phyloP scores from a whole-genome alignment of 371 early-diverging fungal species.

The Basidiobolus meristosporus region DNA sequence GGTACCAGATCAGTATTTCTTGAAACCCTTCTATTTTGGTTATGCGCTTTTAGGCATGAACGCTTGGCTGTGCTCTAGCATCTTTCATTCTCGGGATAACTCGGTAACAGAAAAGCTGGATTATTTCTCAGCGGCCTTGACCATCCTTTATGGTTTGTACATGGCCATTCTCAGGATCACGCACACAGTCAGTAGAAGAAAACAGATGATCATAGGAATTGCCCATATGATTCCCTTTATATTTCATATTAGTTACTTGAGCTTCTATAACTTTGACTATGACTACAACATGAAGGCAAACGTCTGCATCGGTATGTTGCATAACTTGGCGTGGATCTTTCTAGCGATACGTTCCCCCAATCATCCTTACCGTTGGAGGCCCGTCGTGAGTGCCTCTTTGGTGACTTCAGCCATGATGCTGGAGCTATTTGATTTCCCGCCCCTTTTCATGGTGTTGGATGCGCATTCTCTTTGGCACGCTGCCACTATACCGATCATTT shows the following conservation, averaged over 20 bases:
- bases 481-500: conserved; percentile 65
- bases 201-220: too few relatives aligned
- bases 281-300: conserved; percentile 83
- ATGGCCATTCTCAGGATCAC: too few relatives aligned
- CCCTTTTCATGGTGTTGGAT: conserved; percentile 55
- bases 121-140: conserved; percentile 77
- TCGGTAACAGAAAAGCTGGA: conserved; percentile 76
- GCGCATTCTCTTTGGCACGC: conserved; percentile 94
- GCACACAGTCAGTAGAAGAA: too few relatives aligned
- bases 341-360: conserved; percentile 16
- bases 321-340: conserved; percentile 41
- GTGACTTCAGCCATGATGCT: conserved; percentile 61
- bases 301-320: conserved; percentile 42
- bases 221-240: too few relatives aligned
- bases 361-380: too few relatives aligned
- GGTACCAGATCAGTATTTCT: conserved; percentile 21
- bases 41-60: conserved; percentile 41
- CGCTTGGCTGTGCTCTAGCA: conserved; percentile 84
- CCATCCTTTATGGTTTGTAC: conserved; percentile 46
- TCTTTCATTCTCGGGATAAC: conserved; percentile 81
- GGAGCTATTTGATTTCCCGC: conserved; percentile 91
- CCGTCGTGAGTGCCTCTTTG: too few relatives aligned
- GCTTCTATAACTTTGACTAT: conserved; percentile 92
- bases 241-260: too few relatives aligned
- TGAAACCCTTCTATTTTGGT: conserved; percentile 32